phyloP scores from a whole-genome alignment of 108 stramenopile genomes.

The Tribonema minus region DNA sequence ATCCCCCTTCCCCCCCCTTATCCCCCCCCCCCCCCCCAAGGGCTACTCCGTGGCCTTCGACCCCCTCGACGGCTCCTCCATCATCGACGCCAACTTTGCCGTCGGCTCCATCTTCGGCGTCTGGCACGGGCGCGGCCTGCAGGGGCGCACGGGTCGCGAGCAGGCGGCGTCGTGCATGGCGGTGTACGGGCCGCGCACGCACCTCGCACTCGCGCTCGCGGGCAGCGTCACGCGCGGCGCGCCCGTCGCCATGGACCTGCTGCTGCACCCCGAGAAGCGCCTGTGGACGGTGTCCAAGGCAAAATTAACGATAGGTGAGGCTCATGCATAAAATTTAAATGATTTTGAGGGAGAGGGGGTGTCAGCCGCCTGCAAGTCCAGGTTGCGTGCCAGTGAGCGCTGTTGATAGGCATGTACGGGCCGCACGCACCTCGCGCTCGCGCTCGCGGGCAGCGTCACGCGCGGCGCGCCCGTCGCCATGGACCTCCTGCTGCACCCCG shows the following conservation, averaged over 20 bases:
- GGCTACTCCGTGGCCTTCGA: slow-evolving; percentile 61
- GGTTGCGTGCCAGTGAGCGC: too few species aligned
- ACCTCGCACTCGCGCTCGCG: slow-evolving; percentile 42
- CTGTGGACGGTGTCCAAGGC: slow-evolving; percentile 13
- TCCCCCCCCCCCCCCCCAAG: too few species aligned
- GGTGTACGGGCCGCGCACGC: slow-evolving; percentile 52
- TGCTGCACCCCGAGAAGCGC: slow-evolving; percentile 16
- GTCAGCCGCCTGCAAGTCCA: too few species aligned
- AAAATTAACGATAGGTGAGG: slow-evolving; percentile 16
- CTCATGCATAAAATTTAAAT: too few species aligned
- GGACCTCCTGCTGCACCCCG: slow-evolving; percentile 43
- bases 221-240: slow-evolving; percentile 10
- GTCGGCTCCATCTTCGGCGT: slow-evolving; percentile 55
- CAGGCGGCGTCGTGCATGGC: slow-evolving; percentile 49
- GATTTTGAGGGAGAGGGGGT: too few species aligned
- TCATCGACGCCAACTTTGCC: slow-evolving; percentile 60
- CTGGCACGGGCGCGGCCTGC: slow-evolving; percentile 49
- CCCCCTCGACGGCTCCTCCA: slow-evolving; percentile 56
- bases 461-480: slow-evolving; percentile 36
- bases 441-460: slow-evolving; percentile 11
- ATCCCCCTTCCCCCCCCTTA: too few species aligned
- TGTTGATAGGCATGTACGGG: too few species aligned
- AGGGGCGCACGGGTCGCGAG: slow-evolving; percentile 66
- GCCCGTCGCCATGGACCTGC: slow-evolving; percentile 49
- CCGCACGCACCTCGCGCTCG: slow-evolving; percentile 49